phyloP scores from a whole-genome alignment of 2,329 filamentous ascomycete species.

The Cercospora sp. region DNA sequence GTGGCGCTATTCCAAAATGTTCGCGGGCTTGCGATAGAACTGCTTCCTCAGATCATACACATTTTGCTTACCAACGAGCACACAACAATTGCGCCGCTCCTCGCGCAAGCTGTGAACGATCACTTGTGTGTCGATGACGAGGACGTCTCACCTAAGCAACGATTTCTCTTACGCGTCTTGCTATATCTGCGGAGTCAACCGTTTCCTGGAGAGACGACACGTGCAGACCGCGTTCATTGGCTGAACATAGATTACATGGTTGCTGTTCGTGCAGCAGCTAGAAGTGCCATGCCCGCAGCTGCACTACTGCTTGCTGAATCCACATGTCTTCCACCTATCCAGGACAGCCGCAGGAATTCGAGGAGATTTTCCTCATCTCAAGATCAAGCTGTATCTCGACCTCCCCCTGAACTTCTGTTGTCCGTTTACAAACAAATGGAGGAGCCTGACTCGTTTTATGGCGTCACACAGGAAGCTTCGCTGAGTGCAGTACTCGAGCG shows the following conservation, averaged over 20 bases:
- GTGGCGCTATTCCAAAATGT: conserved; percentile 65
- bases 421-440: conserved; percentile 88
- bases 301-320: conserved; percentile 82
- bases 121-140: conserved; percentile 59
- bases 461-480: conserved; percentile 74
- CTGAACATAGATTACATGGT: conserved; percentile 75
- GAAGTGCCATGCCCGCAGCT: conserved; percentile 82
- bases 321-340: conserved; percentile 15
- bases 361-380: conserved; percentile 30
- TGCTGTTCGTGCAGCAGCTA: conserved; percentile 69
- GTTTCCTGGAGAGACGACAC: conserved; percentile 71
- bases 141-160: conserved; percentile 61
- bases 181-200: conserved; percentile 85
- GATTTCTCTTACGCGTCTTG: conserved; percentile 73
- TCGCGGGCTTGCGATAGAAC: conserved; percentile 67
- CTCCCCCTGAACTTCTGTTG: conserved; percentile 68
- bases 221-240: conserved; percentile 78
- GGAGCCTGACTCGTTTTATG: conserved; percentile 95
- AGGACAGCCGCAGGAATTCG: conserved; percentile 27
- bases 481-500: conserved; percentile 75
- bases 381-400: conserved; percentile 14
- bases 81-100: conserved; percentile 58
- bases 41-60: conserved; percentile 77
- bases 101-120: conserved; percentile 52
- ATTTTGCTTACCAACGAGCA: conserved; percentile 72